A percentile compares a stretch with the other conserved stretches of the same genome.
Conservation (phyloP, 495 filamentous ascomycete species). For the Letharia lupina region DNA sequence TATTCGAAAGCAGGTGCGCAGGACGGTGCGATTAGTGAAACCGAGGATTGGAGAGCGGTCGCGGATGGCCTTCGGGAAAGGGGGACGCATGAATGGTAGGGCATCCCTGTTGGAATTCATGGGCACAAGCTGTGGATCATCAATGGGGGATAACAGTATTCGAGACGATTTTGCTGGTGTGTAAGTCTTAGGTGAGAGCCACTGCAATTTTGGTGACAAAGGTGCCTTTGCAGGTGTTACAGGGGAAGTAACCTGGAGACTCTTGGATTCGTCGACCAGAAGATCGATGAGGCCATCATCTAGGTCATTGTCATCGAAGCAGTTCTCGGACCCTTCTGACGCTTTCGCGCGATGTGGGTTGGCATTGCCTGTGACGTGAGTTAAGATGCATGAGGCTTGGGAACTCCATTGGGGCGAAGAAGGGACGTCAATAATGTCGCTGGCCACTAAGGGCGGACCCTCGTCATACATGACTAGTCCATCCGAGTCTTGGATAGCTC, state of each 20-base stretch:
- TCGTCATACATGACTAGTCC: background rate
- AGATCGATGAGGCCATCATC: slow-evolving; percentile 11
- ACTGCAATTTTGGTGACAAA: slow-evolving; percentile 12
- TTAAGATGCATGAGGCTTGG: slow-evolving; percentile 6
- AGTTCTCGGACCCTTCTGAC: slow-evolving; percentile 9
- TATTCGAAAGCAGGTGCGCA: slow-evolving; percentile 27
- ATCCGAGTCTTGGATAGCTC: background rate
- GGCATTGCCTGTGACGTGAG: slow-evolving; percentile 11
- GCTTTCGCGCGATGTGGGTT: background rate
- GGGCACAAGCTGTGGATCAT: background rate
- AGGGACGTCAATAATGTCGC: background rate
- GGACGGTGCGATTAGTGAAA: slow-evolving; percentile 12
- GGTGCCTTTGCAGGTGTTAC: slow-evolving; percentile 1
- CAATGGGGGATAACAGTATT: background rate
- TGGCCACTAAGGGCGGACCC: background rate
- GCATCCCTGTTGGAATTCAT: slow-evolving; percentile 11
- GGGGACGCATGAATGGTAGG: slow-evolving; percentile 22
- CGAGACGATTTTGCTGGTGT: slow-evolving; percentile 13
- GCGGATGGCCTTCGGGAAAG: slow-evolving; percentile 19
- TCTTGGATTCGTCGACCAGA: background rate
- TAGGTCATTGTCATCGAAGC: slow-evolving; percentile 15
- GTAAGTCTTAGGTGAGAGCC: slow-evolving; percentile 17
- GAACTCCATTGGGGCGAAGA: background rate
- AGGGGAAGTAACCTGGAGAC: slow-evolving; percentile 4
- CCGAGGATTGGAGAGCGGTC: slow-evolving; percentile 24